A percentile compares a stretch with the other conserved stretches of the same genome.
Conservation (phyloP, 352 stramenopile species). For the Phytophthora fragariaefolia region DNA sequence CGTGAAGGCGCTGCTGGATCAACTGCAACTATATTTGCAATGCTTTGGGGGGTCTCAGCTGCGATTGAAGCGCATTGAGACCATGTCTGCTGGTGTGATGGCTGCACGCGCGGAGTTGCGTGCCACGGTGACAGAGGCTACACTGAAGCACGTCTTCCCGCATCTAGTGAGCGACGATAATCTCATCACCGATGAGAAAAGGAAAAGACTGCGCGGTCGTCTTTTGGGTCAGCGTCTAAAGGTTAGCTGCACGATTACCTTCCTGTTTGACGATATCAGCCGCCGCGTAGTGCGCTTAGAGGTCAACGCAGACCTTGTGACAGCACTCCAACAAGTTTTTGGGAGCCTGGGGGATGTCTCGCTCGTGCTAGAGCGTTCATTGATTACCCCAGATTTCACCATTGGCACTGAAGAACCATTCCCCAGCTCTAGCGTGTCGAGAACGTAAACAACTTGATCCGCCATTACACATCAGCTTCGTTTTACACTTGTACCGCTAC, state of each 20-base stretch:
- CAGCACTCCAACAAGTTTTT: slow-evolving; percentile 12
- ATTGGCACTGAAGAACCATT: too few relatives aligned
- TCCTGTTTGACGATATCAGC: slow-evolving; percentile 19
- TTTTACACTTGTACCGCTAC: slow-evolving; percentile 7
- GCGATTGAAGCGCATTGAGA: slow-evolving; percentile 9
- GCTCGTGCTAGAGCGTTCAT: slow-evolving; percentile 13
- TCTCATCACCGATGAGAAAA: background rate
- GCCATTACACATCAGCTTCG: too few relatives aligned
- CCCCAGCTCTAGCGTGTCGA: too few relatives aligned
- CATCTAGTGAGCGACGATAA: slow-evolving; percentile 1
- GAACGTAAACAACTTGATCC: too few relatives aligned
- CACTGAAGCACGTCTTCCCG: slow-evolving; percentile 9
- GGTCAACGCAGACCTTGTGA: slow-evolving; percentile 8
- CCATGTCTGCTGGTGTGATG: background rate
- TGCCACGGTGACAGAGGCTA: slow-evolving; percentile 9
- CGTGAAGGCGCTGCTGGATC: slow-evolving; percentile 3
- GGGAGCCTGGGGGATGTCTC: slow-evolving; percentile 11
- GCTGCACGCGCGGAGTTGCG: background rate
- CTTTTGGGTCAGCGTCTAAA: slow-evolving; percentile 27
- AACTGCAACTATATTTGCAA: slow-evolving; percentile 7
- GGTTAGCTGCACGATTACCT: slow-evolving; percentile 13
- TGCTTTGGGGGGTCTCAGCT: slow-evolving; percentile 1
- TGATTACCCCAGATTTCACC: slow-evolving; percentile 6
- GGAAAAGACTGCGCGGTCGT: slow-evolving; percentile 1
- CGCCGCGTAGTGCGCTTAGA: slow-evolving; percentile 18